These are phyloP conservation scores for Medicago ruthenica DNA, from an alignment of 306 rosid species.

Conservation along the genomic window DNA sequence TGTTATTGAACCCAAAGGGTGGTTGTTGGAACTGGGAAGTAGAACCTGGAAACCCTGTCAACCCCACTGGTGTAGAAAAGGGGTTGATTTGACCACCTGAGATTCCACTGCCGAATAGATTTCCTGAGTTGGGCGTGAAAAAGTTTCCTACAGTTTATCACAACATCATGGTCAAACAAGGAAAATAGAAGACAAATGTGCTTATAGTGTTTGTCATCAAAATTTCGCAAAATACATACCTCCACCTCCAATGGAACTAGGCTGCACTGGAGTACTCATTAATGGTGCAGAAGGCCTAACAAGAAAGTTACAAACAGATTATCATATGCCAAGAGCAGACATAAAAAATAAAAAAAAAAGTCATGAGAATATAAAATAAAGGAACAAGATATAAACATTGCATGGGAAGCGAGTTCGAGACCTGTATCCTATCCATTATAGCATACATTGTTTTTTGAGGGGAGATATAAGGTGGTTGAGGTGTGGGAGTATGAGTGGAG, in stretches of 20 bases:
- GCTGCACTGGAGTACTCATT: constrained; percentile 47
- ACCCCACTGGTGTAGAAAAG: constrained; percentile 43
- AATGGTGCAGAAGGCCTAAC: constrained; percentile 63
- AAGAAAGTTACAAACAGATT: constrained; percentile 40
- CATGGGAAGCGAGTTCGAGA: constrained; percentile 26
- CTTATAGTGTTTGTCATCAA: neutral
- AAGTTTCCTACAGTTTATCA: constrained; percentile 45
- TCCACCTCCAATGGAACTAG: constrained; percentile 47
- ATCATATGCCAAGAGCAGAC: constrained; percentile 23
- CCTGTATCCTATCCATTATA: constrained; percentile 37
- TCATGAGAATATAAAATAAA: constrained; percentile 10
- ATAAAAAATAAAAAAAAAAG: constrained; percentile 38
- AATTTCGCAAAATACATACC: constrained; percentile 39
- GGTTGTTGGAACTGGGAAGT: constrained; percentile 43
- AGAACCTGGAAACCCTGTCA: constrained; percentile 46
- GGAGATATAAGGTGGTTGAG: no score
- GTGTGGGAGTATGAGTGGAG: no score
- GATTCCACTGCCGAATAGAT: constrained; percentile 46
- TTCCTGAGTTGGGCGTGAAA: constrained; percentile 46
- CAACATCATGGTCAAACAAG: constrained; percentile 48
- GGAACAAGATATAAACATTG: constrained; percentile 27
- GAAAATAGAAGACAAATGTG: constrained; percentile 20
- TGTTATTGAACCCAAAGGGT: constrained; percentile 34
- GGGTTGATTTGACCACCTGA: constrained; percentile 48
- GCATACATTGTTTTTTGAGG: constrained; percentile 15